Percentiles rank a stretch among this genome's conserved stretches.
Evolutionary conservation across 495 filamentous ascomycete genomes (phyloP).

Genomic region (Astrothelium macrocarpum): DNA sequence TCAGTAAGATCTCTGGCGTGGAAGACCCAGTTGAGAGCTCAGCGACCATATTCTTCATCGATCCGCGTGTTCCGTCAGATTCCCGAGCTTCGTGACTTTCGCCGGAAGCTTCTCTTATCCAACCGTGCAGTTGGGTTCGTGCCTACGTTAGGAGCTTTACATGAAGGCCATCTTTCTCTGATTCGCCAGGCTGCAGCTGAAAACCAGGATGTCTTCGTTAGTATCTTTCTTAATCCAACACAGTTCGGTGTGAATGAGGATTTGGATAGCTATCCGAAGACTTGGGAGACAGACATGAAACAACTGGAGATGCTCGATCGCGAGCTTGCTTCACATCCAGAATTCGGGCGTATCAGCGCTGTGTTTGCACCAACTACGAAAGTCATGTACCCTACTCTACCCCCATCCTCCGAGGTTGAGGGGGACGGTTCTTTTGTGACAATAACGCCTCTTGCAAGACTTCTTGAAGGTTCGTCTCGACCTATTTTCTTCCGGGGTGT

Average conservation of each 20-base stretch:
- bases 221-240: conserved; percentile 90
- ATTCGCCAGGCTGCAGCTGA: conserved; percentile 78
- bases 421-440: conserved; percentile 86
- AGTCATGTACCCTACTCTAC: conserved; percentile 78
- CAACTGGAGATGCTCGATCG: conserved; percentile 58
- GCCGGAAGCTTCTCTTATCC: conserved; percentile 55
- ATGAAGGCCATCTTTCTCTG: conserved; percentile 79
- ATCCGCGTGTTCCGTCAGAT: conserved; percentile 71
- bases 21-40: neutral
- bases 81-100: conserved; percentile 58
- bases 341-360: conserved; percentile 60
- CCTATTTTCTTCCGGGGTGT: conserved; percentile 96
- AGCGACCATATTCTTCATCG: neutral
- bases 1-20: neutral
- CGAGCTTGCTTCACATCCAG: conserved; percentile 47
- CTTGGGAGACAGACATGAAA: conserved; percentile 65
- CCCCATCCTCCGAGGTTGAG: conserved; percentile 66
- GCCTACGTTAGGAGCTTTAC: conserved; percentile 94
- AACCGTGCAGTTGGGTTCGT: conserved; percentile 75
- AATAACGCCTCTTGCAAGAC: conserved; percentile 69
- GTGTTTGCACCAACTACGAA: conserved; percentile 76
- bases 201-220: conserved; percentile 76
- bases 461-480: conserved; percentile 75
- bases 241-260: conserved; percentile 92
- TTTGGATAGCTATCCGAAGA: conserved; percentile 78